Evolutionary conservation across 805 yeast species (phyloP), one percentile per base, ranked within the genome.

Genomic region (Schwanniomyces sp.): DNA sequence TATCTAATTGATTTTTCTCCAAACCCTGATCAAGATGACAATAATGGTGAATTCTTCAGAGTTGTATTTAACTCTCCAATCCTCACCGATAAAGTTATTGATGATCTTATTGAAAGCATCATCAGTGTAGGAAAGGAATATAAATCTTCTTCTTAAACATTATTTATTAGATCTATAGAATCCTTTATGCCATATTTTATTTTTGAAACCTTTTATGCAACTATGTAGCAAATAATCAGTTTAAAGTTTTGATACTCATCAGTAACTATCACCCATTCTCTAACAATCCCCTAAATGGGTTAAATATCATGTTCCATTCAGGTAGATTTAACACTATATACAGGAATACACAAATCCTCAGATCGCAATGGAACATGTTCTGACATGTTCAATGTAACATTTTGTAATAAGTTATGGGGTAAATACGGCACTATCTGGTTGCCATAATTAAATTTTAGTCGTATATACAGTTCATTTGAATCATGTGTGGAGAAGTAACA

Each of bases 1-100:
- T 88, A 85, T 60, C 69, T 89, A 55, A 78, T 89, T 32, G 96
- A 88, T 62, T 89, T 80, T 62, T 85, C 95, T 14, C 95, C 95
- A 2, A 80, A 81, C 44, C 80, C 81, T 0, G 40, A 25, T n/a
- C 27, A 37, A 21, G 57, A 66, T 6, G 77, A 77, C 40, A 68
- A 69, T 27, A 67, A 74, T 17, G 96, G 95, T 5, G 94, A 88
- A 64, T 89, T 89, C 60, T 88, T 88, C 73, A 72, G 96, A 47
- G 92, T 86, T 11, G 96, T 89, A 5, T 83, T 89, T 65, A 86
- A 86, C 63, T 81, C 91, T 44, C 94, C 96, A 1, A 70, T 69
- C 14, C 61, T 74, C 46, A 67, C 70, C 14, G 69, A 64, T 40
- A 30, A 46, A 14, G 58, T 69, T 7, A 57, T 71, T 14, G 75